Evolutionary conservation across 108 stramenopile genomes (phyloP).

Genomic region (Cylindrotheca closterium): DNA sequence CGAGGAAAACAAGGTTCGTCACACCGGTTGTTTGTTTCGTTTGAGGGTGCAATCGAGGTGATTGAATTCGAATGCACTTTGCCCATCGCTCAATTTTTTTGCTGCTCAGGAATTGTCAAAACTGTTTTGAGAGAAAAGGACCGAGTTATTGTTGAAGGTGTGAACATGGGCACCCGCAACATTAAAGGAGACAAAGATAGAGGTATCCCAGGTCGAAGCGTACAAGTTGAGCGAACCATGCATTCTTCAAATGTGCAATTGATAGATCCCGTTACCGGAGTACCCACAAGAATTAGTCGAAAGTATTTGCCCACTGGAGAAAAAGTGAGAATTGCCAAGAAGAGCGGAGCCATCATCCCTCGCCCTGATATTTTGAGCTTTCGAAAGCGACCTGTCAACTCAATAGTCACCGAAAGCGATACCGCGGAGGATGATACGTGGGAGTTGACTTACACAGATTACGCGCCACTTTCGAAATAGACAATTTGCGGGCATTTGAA

Average conservation of each 20-base stretch:
- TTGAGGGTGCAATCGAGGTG: too few relatives aligned
- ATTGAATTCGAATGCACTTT: too few relatives aligned
- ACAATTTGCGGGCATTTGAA: too few relatives aligned
- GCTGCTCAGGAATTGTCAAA: constrained; percentile 49
- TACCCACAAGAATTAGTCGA: constrained; percentile 81
- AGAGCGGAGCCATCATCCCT: constrained; percentile 92
- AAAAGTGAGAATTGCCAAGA: constrained; percentile 91
- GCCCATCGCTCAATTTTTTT: too few relatives aligned
- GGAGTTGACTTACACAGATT: constrained; percentile 58
- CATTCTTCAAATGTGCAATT: constrained; percentile 91
- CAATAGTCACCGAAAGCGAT: constrained; percentile 69
- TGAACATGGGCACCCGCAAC: constrained; percentile 75
- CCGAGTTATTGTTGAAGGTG: constrained; percentile 91
- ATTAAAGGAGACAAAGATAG: constrained; percentile 72
- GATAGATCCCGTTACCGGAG: constrained; percentile 75
- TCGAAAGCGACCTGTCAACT: constrained; percentile 46
- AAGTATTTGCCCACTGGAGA: constrained; percentile 89
- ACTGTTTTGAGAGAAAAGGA: constrained; percentile 77
- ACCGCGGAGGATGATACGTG: constrained; percentile 78
- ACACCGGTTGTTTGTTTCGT: too few relatives aligned
- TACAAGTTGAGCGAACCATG: constrained; percentile 64
- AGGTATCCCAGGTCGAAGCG: constrained; percentile 55
- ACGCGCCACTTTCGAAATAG: constrained; percentile 1
- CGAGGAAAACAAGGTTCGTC: constrained; percentile 71
- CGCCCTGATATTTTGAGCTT: constrained; percentile 76